Conservation (phyloP, 352 stramenopile species). For the Phytopythium oedochilum region DNA sequence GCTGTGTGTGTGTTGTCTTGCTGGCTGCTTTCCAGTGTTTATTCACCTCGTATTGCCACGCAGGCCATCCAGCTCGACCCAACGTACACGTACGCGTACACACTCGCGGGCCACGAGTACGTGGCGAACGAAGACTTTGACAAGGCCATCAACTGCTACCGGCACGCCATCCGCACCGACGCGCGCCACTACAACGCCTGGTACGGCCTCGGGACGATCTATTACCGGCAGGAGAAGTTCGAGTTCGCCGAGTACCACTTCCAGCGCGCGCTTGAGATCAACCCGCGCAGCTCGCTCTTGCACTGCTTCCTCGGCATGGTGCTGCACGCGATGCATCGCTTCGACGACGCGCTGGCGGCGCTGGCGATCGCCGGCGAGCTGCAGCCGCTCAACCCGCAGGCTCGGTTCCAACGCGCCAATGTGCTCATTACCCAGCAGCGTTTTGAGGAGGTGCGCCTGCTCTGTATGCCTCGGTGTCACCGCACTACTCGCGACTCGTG, state of each 20-base stretch:
- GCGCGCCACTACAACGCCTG: constrained; percentile 92
- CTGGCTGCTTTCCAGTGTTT: too few relatives aligned
- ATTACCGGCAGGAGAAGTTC: constrained; percentile 97
- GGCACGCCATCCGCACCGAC: constrained; percentile 92
- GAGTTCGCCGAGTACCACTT: constrained; percentile 98
- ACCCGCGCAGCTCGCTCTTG: constrained; percentile 92
- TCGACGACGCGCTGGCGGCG: constrained; percentile 89
- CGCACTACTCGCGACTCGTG: too few relatives aligned
- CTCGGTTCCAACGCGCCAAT: constrained; percentile 92
- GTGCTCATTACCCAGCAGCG: constrained; percentile 92
- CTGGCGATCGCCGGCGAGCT: constrained; percentile 85
- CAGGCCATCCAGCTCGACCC: constrained; percentile 93
- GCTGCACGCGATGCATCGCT: constrained; percentile 88
- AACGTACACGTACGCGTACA: constrained; percentile 97
- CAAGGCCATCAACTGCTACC: constrained; percentile 94
- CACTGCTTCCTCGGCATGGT: constrained; percentile 96
- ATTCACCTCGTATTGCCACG: too few relatives aligned
- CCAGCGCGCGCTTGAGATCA: constrained; percentile 90
- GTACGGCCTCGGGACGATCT: constrained; percentile 93
- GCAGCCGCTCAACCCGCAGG: constrained; percentile 92
- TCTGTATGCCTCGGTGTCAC: too few relatives aligned
- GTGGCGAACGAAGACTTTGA: constrained; percentile 98
- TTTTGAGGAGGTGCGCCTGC: constrained; percentile 65
- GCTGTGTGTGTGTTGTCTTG: too few relatives aligned
- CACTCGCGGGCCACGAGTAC: constrained; percentile 96